Conservation (phyloP, 2,329 filamentous ascomycete species). For the Endocalyx cinctus region DNA sequence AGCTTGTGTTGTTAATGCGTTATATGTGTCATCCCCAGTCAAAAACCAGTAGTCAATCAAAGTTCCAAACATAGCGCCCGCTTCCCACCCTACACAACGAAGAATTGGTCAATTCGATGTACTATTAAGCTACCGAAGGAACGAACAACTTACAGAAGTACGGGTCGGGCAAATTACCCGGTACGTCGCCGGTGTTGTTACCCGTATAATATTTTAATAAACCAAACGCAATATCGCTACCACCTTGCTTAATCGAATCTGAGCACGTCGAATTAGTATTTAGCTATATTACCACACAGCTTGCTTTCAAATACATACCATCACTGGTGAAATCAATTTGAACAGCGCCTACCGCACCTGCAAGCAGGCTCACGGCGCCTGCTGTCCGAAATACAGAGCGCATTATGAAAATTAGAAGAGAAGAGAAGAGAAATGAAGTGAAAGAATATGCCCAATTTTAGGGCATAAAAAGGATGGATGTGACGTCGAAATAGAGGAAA, state of each 20-base stretch:
- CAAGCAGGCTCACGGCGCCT: constrained; percentile 24
- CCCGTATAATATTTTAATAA: constrained; percentile 36
- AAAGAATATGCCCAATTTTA: constrained; percentile 7
- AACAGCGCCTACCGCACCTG: constrained; percentile 22
- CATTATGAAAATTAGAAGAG: constrained; percentile 21
- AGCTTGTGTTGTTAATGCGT: constrained; percentile 52
- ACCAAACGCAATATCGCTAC: constrained; percentile 28
- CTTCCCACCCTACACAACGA: constrained; percentile 60
- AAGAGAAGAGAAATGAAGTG: too few relatives aligned
- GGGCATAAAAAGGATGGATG: constrained; percentile 5
- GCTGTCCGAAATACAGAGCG: constrained; percentile 14
- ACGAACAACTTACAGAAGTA: constrained; percentile 55
- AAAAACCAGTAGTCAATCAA: constrained; percentile 69
- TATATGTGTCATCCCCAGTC: constrained; percentile 63
- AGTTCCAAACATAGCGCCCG: constrained; percentile 65
- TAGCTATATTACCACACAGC: constrained; percentile 20
- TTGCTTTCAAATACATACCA: constrained; percentile 27
- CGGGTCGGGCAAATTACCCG: constrained; percentile 54
- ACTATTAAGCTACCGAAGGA: not conserved
- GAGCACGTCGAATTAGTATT: constrained; percentile 31
- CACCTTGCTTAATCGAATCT: constrained; percentile 45
- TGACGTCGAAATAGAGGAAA: too few relatives aligned
- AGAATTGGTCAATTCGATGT: not conserved
- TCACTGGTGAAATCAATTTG: constrained; percentile 28
- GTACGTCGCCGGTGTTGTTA: constrained; percentile 54